Base-by-base conservation (phyloP, 257 asterid genomes). In the Jacaranda mimosifolia region DNA sequence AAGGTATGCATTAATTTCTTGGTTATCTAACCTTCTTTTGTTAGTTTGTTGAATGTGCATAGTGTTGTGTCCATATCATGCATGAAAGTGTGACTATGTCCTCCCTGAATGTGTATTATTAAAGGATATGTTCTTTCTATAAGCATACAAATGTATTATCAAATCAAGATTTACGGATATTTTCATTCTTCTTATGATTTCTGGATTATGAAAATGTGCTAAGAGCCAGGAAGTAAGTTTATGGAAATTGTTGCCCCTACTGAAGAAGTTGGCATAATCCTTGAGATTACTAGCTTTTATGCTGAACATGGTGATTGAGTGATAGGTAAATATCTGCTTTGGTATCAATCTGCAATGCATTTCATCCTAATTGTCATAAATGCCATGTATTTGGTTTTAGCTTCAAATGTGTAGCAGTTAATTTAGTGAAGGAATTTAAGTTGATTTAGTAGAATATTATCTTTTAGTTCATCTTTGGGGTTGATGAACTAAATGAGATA, bases 251-350 rank as follows among this genome's bases (percentile, higher is more conserved):
- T 84, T 68, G 79, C 81, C 66, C 85, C 89, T 45, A 90, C 87
- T 73, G 88, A 87, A 79, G 96, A 91, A 84, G 94, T 92, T 81
- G 99, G 98, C 70, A 63, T 96, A 58, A 82, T 96, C 82, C 91
- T 93, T 73, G 98, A 87, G 84, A 89, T 87, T 53, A 87, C 99
- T 58, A 93, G 97, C 78, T 96, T 96, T 84, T 96, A 96, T 81
- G 96, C 98, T 43, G 98, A 96, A 88, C 99, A 96, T 88, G 99
- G 99, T 85, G 99, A 98, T 88, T 2, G 32, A 2, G 32, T 26
- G 32, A 26, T 98, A 96, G 99, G 99, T 94, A 82, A 78, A 63
- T 48, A 58, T 55, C 8, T 66, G 46, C 56, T 63, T 49, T 15
- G 46, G 13, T 64, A 40, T 58, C 49, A 59, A 67, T 63, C 66